Conservation (phyloP, 306 rosid genomes). For the cucumber (Cucumis sativus) region DNA sequence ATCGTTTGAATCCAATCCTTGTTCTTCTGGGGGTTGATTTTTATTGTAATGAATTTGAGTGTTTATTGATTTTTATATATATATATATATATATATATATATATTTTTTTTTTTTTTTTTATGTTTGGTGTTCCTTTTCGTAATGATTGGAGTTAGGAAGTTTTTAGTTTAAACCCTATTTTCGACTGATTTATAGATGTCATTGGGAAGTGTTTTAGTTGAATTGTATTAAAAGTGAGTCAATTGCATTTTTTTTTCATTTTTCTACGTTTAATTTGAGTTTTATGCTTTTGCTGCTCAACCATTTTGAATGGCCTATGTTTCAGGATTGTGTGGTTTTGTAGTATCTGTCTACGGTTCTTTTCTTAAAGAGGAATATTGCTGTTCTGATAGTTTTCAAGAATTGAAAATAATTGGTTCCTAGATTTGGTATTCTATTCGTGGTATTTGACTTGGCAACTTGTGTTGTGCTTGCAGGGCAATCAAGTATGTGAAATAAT, state of each 20-base stretch:
- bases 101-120: not conserved
- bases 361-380: not conserved
- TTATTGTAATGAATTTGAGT: not conserved
- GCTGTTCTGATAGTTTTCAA: not conserved
- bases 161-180: not conserved
- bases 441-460: slow-evolving; percentile 13
- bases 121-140: not conserved
- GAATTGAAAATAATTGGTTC: not conserved
- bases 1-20: not conserved
- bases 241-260: not conserved
- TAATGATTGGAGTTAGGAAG: not conserved
- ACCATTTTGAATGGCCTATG: not conserved
- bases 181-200: not conserved
- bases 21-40: not conserved
- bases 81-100: no score
- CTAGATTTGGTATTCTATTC: not conserved
- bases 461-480: slow-evolving; percentile 14
- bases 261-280: not conserved
- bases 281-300: not conserved
- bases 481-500: slow-evolving; percentile 16
- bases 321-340: not conserved
- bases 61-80: not conserved
- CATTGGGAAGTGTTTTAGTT: not conserved
- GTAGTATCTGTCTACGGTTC: not conserved
- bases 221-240: not conserved